Evolutionary conservation across 495 filamentous ascomycete species (phyloP), one percentile per base, ranked within the genome.

Genomic region (Podospora fimiseda): DNA sequence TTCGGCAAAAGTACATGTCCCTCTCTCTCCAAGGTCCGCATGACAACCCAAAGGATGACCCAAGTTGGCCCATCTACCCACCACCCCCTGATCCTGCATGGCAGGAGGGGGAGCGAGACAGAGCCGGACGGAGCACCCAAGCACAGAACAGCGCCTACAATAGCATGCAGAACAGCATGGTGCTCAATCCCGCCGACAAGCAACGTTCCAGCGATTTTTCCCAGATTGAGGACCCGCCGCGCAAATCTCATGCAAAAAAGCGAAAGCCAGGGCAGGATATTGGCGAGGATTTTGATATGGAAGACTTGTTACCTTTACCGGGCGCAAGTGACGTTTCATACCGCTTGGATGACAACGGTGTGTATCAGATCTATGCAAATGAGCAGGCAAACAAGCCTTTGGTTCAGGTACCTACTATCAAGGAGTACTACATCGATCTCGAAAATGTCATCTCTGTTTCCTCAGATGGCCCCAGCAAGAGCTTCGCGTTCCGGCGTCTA

Each of bases 371-470:
- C 0, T 97, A 86, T 63, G 84, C 90, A 59, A 82, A 78, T 27
- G 69, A 80, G 2, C 67, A 77, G 56, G 78, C 84, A 5, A 77
- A 77, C n/a, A 73, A 83, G 51, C 90, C 92, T 0, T 78, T 88
- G 11, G 81, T 96, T 37, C 75, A 79, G 20, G 85, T 97, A 9
- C 93, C 93, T 2, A 92, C 89, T 2, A 77, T 97, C 57, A 83
- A 87, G 60, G 91, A 97, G 58, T 98, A 87, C 62, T 98, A 96
- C 64, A 83, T 95, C 72, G 93, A 96, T 66, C 74, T 97, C n/a
- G 92, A 98, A 57, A 72, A 84, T 18, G 79, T 97, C 43, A 74
- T 93, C 37, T 79, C 84, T 50, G 79, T 92, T 8, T 95, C 92
- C 0, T 92, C 89, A 3, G 91, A 98, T 66, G 93, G 93, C 0